Conservation (phyloP, 2,329 filamentous ascomycete genomes). For the Epichloe gansuensis region DNA sequence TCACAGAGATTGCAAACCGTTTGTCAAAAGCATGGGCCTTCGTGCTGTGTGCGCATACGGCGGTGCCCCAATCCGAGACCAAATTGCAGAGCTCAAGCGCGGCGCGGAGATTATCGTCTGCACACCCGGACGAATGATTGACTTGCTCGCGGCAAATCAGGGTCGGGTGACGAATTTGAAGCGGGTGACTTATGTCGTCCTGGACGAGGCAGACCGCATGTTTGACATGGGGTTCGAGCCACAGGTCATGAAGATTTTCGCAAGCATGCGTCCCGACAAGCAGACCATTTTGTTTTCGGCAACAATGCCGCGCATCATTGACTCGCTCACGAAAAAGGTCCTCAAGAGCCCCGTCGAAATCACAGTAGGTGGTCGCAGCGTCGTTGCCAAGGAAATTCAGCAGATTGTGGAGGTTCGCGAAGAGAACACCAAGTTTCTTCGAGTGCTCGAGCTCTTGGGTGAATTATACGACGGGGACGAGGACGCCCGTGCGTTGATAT, state of each 20-base stretch:
- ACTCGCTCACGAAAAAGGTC: constrained; percentile 79
- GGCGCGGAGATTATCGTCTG: constrained; percentile 92
- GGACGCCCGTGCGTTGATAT: constrained; percentile 79
- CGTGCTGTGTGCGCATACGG: constrained; percentile 89
- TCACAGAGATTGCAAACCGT: constrained; percentile 87
- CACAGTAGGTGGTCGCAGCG: constrained; percentile 76
- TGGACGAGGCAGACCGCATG: constrained; percentile 97
- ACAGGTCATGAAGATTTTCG: constrained; percentile 93
- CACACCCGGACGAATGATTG: constrained; percentile 90
- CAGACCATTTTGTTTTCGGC: constrained; percentile 95
- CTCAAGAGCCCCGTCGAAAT: constrained; percentile 81
- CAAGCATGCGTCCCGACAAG: constrained; percentile 79
- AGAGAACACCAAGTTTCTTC: constrained; percentile 71
- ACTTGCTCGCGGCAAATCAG: constrained; percentile 83
- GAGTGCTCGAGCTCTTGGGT: constrained; percentile 75
- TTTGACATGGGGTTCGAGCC: constrained; percentile 99
- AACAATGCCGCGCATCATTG: constrained; percentile 90
- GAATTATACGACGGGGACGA: constrained; percentile 79
- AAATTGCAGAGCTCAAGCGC: constrained; percentile 92
- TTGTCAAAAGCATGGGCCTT: constrained; percentile 74
- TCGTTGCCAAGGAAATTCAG: constrained; percentile 82
- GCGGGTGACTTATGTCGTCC: constrained; percentile 83
- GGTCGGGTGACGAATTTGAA: constrained; percentile 87
- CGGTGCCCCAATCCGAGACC: constrained; percentile 89
- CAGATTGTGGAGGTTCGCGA: constrained; percentile 83